phyloP scores from a whole-genome alignment of 257 asterid species.

The Fraxinus pennsylvanica region DNA sequence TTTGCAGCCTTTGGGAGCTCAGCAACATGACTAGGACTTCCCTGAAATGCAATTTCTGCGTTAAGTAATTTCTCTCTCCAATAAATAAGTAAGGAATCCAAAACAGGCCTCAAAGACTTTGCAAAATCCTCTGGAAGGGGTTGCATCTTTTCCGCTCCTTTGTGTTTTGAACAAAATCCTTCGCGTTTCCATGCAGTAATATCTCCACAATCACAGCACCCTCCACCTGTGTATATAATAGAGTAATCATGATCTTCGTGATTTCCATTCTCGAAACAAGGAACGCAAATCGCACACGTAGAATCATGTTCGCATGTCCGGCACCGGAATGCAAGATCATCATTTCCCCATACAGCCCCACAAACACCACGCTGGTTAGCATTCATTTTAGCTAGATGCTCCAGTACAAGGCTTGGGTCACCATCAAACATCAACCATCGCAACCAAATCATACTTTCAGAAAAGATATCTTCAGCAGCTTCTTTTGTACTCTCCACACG shows the following conservation, averaged over 20 bases:
- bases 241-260: constrained; percentile 95
- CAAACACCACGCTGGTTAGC: constrained; percentile 81
- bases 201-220: constrained; percentile 99
- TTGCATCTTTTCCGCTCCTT: constrained; percentile 82
- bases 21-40: constrained; percentile 41
- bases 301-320: constrained; percentile 94
- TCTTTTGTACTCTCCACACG: constrained; percentile 26
- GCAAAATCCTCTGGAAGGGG: constrained; percentile 72
- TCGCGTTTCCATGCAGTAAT: constrained; percentile 94
- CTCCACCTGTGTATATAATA: constrained; percentile 83
- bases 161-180: constrained; percentile 94
- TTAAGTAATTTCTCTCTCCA: constrained; percentile 66
- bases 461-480: constrained; percentile 43
- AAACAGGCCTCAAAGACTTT: constrained; percentile 70
- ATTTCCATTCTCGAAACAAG: constrained; percentile 88
- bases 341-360: constrained; percentile 89
- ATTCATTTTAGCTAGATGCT: constrained; percentile 53
- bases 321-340: constrained; percentile 93
- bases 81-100: constrained; percentile 61
- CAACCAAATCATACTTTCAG: constrained; percentile 75
- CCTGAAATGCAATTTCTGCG: constrained; percentile 40
- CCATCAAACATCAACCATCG: constrained; percentile 95
- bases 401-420: constrained; percentile 64
- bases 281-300: constrained; percentile 96
- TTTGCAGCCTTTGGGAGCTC: constrained; percentile 50